These are phyloP conservation scores for Dorcoceras hygrometricum DNA, from an alignment of 257 asterid genomes.

Conservation along the genomic window DNA sequence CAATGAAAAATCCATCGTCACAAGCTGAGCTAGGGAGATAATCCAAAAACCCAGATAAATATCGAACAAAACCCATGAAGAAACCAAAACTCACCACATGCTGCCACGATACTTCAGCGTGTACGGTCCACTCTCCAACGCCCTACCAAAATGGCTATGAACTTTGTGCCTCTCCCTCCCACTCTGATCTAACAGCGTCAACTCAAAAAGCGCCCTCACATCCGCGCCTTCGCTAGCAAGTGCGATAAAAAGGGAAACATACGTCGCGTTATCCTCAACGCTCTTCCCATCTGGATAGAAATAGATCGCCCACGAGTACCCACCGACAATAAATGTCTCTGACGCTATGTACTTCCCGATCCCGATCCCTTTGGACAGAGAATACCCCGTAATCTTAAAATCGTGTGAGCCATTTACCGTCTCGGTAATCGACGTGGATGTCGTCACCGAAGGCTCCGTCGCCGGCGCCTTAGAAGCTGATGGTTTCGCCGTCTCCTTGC, in stretches of 20 bases:
- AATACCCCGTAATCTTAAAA: slow-evolving; percentile 80
- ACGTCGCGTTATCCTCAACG: slow-evolving; percentile 74
- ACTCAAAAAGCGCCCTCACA: slow-evolving; percentile 89
- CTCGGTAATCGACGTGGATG: slow-evolving; percentile 74
- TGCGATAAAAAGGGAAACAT: slow-evolving; percentile 82
- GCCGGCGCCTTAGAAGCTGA: slow-evolving; percentile 43
- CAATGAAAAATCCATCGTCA: neutral
- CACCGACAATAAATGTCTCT: slow-evolving; percentile 84
- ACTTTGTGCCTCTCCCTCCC: slow-evolving; percentile 92
- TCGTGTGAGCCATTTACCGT: slow-evolving; percentile 84
- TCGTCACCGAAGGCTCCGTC: slow-evolving; percentile 47
- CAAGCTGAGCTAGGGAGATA: neutral
- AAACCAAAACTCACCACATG: slow-evolving; percentile 72
- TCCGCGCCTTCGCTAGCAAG: slow-evolving; percentile 86
- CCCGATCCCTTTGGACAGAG: slow-evolving; percentile 79
- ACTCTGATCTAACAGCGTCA: slow-evolving; percentile 85
- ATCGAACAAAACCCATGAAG: slow-evolving; percentile 8
- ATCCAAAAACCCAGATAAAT: slow-evolving; percentile 18
- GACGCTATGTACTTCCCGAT: slow-evolving; percentile 85
- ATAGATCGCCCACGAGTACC: slow-evolving; percentile 88
- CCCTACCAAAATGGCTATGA: slow-evolving; percentile 92
- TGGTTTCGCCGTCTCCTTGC: slow-evolving; percentile 46
- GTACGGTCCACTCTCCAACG: slow-evolving; percentile 94
- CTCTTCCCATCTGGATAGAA: slow-evolving; percentile 97
- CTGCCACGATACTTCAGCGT: slow-evolving; percentile 90